Conservation (phyloP, 2,329 filamentous ascomycete species). For the Pseudogymnoascus sp. region DNA sequence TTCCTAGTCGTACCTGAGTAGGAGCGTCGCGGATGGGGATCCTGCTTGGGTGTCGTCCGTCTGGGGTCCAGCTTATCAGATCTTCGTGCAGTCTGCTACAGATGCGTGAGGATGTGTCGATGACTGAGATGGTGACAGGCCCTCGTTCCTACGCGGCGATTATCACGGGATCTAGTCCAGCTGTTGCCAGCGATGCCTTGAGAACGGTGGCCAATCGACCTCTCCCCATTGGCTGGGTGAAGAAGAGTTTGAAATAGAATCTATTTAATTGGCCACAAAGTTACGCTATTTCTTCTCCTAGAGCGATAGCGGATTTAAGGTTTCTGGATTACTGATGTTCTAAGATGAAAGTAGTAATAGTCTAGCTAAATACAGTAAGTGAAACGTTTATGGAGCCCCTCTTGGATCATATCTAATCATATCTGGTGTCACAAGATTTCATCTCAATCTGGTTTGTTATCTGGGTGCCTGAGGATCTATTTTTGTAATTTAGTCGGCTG, state of each 20-base stretch:
- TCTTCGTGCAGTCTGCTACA: background rate
- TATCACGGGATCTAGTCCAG: background rate
- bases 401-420: slow-evolving; percentile 9
- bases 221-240: background rate
- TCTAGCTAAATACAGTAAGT: background rate
- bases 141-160: background rate
- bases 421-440: slow-evolving; percentile 8
- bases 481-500: background rate
- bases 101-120: background rate
- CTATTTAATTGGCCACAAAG: background rate
- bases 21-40: background rate
- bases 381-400: slow-evolving; percentile 2
- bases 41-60: background rate
- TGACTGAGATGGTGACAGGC: slow-evolving; percentile 4
- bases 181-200: slow-evolving; percentile 2
- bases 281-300: background rate
- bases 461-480: background rate
- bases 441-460: background rate
- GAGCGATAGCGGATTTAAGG: slow-evolving; percentile 5
- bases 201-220: background rate
- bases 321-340: background rate
- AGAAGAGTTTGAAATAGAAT: slow-evolving; percentile 5
- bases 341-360: background rate
- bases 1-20: background rate
- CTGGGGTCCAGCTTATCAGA: slow-evolving; percentile 1